These are phyloP conservation scores for Hypoxylon sp. DNA, from an alignment of 2,329 filamentous ascomycete genomes.

Conservation along the genomic window DNA sequence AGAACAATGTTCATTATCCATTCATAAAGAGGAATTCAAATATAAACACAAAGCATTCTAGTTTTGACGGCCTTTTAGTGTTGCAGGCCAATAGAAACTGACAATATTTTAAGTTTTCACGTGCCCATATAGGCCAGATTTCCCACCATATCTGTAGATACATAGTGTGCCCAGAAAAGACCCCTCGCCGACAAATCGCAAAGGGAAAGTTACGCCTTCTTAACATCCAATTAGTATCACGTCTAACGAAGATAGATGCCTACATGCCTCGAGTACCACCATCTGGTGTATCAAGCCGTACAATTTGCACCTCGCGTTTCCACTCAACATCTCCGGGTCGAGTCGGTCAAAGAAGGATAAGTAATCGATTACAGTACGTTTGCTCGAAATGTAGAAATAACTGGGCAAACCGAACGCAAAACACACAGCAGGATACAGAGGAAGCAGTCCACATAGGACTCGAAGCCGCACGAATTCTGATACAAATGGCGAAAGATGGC, in stretches of 20 bases:
- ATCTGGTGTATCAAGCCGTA: not conserved
- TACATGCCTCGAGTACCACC: not conserved
- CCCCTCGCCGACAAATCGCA: not conserved
- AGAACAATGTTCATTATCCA: not conserved
- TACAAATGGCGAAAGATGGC: slow-evolving; percentile 2
- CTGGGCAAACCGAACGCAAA: not conserved
- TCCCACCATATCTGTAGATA: no score
- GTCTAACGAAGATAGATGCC: not conserved
- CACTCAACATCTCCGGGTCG: not conserved
- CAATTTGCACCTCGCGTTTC: slow-evolving; percentile 13
- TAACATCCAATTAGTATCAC: not conserved
- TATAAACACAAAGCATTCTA: not conserved
- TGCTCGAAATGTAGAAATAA: slow-evolving; percentile 9
- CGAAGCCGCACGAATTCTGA: not conserved
- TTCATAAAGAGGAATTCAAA: not conserved
- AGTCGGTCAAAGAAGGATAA: not conserved
- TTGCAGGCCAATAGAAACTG: not conserved
- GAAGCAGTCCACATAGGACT: not conserved
- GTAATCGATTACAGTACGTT: slow-evolving; percentile 5
- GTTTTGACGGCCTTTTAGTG: not conserved
- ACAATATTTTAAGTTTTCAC: no score
- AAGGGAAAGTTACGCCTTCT: not conserved
- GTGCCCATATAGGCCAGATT: no score
- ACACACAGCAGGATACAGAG: not conserved
- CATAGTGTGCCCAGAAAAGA: not conserved